Evolutionary conservation across 1,284 basidiomycete genomes (phyloP).

Genomic region (Porphyrellus sp.): DNA sequence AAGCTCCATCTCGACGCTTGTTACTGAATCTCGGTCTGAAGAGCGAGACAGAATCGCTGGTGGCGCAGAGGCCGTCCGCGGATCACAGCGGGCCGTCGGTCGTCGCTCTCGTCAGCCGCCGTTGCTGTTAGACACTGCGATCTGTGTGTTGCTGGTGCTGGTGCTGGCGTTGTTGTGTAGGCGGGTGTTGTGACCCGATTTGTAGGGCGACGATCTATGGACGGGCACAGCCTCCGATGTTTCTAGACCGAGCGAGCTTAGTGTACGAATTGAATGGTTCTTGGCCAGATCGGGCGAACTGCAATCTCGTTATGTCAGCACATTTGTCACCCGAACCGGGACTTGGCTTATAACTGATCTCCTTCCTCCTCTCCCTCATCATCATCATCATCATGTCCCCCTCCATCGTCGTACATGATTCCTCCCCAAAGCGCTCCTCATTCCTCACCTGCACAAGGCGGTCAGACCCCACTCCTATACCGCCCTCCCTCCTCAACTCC

Average conservation of each 20-base stretch:
- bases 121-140: constrained; percentile 63
- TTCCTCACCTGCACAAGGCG: constrained; percentile 13
- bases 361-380: constrained; percentile 2
- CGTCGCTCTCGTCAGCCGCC: constrained; percentile 44
- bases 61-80: constrained; percentile 20
- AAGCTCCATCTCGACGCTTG: constrained; percentile 10
- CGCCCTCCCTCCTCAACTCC: constrained; percentile 53
- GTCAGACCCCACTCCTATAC: constrained; percentile 44
- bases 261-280: constrained; percentile 16
- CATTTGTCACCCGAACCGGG: constrained; percentile 28
- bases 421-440: constrained; percentile 19
- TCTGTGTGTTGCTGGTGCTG: constrained; percentile 63
- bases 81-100: constrained; percentile 13
- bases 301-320: constrained; percentile 29
- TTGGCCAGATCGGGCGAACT: constrained; percentile 16
- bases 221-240: no score
- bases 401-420: constrained; percentile 16
- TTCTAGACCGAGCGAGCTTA: constrained; percentile 27
- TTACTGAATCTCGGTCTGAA: constrained; percentile 9
- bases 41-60: constrained; percentile 12
- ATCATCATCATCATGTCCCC: constrained; percentile 22
- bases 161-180: constrained; percentile 61
- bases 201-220: constrained; percentile 23
- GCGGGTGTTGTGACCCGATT: constrained; percentile 48
- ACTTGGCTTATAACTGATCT: constrained; percentile 20